A percentile compares a stretch with the other conserved stretches of the same genome.
Evolutionary conservation across 2,329 filamentous ascomycete species (phyloP).

Genomic region (Leptographium wingfieldii): DNA sequence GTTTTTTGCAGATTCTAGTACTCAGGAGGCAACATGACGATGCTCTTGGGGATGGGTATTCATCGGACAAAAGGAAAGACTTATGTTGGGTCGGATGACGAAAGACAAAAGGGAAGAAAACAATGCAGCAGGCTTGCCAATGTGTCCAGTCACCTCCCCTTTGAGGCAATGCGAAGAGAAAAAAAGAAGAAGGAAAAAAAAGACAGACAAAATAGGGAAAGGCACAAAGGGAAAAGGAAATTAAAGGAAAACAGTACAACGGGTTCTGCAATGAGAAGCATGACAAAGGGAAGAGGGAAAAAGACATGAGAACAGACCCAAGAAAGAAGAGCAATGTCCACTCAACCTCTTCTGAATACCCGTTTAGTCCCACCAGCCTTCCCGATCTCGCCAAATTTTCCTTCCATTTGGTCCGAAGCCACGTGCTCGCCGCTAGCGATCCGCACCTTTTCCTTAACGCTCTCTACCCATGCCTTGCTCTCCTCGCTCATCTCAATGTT

Average conservation of each 20-base stretch:
- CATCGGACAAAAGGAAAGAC: not conserved
- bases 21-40: not conserved
- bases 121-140: not conserved
- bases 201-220: not conserved
- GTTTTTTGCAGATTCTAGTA: not conserved
- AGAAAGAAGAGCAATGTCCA: not conserved
- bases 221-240: not conserved
- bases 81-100: not conserved
- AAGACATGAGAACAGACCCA: not conserved
- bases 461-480: conserved; percentile 69
- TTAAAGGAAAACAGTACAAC: not conserved
- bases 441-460: conserved; percentile 68
- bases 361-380: conserved; percentile 62
- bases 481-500: conserved; percentile 57
- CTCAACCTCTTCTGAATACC: conserved; percentile 38
- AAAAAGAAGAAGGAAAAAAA: not conserved
- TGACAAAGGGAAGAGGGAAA: not conserved
- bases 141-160: not conserved
- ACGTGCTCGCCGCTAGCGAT: conserved; percentile 50
- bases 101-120: not conserved
- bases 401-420: conserved; percentile 19
- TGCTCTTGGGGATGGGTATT: not conserved
- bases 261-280: not conserved
- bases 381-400: conserved; percentile 55
- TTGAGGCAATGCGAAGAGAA: not conserved